Conservation (phyloP, 257 asterid genomes). For the Solanum verrucosum region DNA sequence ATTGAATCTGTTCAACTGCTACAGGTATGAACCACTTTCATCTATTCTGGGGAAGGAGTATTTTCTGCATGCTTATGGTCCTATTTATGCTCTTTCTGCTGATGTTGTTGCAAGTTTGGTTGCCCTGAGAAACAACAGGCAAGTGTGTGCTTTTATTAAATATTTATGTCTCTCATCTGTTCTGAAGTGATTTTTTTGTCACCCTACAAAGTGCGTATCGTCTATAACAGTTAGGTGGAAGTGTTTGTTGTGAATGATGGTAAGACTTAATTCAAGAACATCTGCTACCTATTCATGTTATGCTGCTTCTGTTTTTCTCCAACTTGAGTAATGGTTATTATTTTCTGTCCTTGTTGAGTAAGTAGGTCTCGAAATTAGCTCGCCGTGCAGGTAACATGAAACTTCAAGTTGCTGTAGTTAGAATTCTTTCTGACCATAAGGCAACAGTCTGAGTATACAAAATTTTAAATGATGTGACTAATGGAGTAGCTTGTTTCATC, state of each 20-base stretch:
- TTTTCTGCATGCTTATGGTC: constrained; percentile 95
- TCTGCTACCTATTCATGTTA: neutral
- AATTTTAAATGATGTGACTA: neutral
- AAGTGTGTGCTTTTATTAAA: constrained; percentile 10
- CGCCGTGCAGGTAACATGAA: neutral
- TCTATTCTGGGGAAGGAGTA: constrained; percentile 87
- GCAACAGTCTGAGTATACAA: neutral
- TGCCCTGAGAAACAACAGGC: constrained; percentile 86
- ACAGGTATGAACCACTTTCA: constrained; percentile 90
- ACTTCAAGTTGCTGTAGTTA: neutral
- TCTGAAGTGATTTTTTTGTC: neutral
- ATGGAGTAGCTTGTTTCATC: neutral
- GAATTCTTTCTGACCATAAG: neutral
- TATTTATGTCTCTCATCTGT: neutral
- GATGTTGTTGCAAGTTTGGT: constrained; percentile 93
- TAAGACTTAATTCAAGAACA: neutral
- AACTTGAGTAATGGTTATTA: neutral
- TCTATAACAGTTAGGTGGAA: neutral
- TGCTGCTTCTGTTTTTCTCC: neutral
- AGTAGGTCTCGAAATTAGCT: neutral
- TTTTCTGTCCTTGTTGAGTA: neutral
- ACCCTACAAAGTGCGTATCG: neutral
- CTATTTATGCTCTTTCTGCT: constrained; percentile 91
- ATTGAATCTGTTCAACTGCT: constrained; percentile 9
- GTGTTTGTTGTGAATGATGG: neutral